phyloP scores from a whole-genome alignment of 768 basidiomycete species.

The Leucocoprinus sp. region DNA sequence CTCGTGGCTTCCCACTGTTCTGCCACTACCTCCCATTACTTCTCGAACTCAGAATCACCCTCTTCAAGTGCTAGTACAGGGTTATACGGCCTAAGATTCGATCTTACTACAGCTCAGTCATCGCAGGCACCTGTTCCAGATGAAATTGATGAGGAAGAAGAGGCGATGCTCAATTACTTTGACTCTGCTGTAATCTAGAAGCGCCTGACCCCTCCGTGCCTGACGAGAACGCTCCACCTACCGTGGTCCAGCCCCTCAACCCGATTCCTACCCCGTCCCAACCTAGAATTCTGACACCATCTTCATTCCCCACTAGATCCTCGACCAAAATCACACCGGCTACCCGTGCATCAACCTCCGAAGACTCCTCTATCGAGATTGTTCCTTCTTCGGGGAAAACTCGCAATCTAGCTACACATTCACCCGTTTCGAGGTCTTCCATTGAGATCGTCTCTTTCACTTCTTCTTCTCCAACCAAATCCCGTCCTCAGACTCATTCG shows the following conservation, averaged over 20 bases:
- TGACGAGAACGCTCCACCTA: constrained; percentile 9
- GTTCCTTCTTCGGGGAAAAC: not conserved
- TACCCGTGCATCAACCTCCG: not conserved
- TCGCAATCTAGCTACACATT: not conserved
- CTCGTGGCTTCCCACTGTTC: constrained; percentile 15
- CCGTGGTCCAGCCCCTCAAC: not conserved
- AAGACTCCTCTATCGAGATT: not conserved
- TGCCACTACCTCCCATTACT: constrained; percentile 7
- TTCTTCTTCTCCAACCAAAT: not conserved
- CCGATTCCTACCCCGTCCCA: not conserved
- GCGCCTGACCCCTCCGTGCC: not conserved
- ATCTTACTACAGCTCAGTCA: constrained; percentile 8
- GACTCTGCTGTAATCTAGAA: constrained; percentile 2
- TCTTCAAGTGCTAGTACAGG: constrained; percentile 2
- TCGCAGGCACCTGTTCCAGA: not conserved
- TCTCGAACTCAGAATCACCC: constrained; percentile 10
- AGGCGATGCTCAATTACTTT: constrained; percentile 9
- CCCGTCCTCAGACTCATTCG: not conserved
- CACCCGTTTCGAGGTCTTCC: not conserved
- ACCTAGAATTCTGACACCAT: not conserved
- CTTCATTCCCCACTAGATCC: not conserved
- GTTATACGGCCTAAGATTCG: not conserved
- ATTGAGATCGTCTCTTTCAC: constrained; percentile 13
- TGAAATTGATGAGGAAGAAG: not conserved
- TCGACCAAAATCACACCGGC: not conserved